A percentile compares a stretch with the other conserved stretches of the same genome.
Conservation (phyloP, 495 filamentous ascomycete species). For the Jackrogersella multiformis region DNA sequence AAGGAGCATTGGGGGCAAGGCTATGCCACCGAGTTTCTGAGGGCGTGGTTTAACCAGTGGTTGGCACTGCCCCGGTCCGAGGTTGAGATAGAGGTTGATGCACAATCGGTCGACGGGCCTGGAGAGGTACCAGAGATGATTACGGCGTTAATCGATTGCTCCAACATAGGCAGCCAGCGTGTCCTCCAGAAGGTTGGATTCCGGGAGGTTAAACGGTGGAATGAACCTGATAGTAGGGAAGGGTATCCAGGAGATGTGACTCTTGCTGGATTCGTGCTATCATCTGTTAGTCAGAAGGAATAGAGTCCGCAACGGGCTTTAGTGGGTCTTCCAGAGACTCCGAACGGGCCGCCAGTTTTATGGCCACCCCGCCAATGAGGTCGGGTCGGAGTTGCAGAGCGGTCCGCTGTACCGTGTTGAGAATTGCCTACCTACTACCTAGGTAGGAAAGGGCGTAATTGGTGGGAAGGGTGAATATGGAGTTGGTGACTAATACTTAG, state of each 20-base stretch:
- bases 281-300: constrained; percentile 11
- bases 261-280: constrained; percentile 29
- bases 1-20: constrained; percentile 52
- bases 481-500: too few relatives aligned
- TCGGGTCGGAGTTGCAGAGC: background rate
- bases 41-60: constrained; percentile 45
- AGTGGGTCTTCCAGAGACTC: background rate
- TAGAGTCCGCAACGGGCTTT: background rate
- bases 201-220: constrained; percentile 41
- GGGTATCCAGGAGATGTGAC: background rate
- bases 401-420: background rate
- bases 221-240: constrained; percentile 36
- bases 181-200: constrained; percentile 52
- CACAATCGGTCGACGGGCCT: constrained; percentile 27
- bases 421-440: too few relatives aligned
- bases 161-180: constrained; percentile 44
- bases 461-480: too few relatives aligned
- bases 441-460: too few relatives aligned
- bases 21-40: constrained; percentile 50
- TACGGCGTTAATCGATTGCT: constrained; percentile 38
- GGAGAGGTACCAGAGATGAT: constrained; percentile 45
- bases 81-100: constrained; percentile 43
- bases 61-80: constrained; percentile 48
- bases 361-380: background rate
- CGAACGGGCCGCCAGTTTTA: background rate